phyloP scores from a whole-genome alignment of 495 filamentous ascomycete species.

The Aspergillus campestris region DNA sequence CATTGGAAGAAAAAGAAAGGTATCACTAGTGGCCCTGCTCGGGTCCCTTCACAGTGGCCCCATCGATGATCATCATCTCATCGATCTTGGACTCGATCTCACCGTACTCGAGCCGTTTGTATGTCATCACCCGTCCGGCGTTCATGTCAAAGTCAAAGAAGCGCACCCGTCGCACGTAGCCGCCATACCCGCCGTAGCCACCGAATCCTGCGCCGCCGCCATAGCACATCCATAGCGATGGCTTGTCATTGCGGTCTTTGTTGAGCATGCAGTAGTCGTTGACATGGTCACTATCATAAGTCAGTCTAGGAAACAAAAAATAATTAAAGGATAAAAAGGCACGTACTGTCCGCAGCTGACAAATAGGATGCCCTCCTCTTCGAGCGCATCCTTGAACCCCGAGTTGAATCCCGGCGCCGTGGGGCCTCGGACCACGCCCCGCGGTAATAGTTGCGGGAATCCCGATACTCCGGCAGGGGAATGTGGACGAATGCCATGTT shows the following conservation, averaged over 20 bases:
- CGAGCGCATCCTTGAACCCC: constrained; percentile 76
- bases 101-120: constrained; percentile 84
- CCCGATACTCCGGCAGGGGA: constrained; percentile 79
- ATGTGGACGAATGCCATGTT: constrained; percentile 98
- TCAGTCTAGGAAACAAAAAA: constrained; percentile 1
- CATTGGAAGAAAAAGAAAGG: constrained; percentile 6
- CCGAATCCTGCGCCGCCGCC: constrained; percentile 83
- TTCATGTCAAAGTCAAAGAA: constrained; percentile 92
- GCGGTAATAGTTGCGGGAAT: constrained; percentile 39
- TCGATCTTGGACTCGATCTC: constrained; percentile 64
- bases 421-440: constrained; percentile 64
- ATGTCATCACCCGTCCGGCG: constrained; percentile 75
- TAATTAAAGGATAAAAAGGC: not conserved
- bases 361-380: constrained; percentile 73
- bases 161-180: constrained; percentile 73
- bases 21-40: constrained; percentile 9
- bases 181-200: constrained; percentile 85
- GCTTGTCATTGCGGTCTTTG: constrained; percentile 38
- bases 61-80: constrained; percentile 82
- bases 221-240: constrained; percentile 97
- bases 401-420: constrained; percentile 87
- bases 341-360: constrained; percentile 87
- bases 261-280: constrained; percentile 88
- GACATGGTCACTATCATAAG: constrained; percentile 65
- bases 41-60: constrained; percentile 48